Conservation (phyloP, 305 asterid species). For the Rubia balearica region DNA sequence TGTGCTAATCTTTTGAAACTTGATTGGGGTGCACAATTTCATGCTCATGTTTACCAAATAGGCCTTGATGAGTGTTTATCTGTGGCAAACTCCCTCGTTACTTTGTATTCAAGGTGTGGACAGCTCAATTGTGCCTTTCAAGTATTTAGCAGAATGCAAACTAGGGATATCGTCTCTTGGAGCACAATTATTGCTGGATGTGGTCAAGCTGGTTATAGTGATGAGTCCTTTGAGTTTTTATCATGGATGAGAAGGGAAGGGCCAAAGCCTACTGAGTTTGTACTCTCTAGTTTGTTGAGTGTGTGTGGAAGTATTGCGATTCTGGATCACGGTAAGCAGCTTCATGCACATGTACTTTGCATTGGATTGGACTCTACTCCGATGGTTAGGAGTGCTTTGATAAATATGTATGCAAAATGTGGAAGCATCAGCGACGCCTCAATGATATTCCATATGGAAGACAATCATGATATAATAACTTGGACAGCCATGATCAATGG, state of each 20-base stretch:
- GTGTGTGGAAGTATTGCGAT: constrained; percentile 63
- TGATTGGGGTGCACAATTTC: constrained; percentile 71
- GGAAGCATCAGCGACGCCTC: constrained; percentile 65
- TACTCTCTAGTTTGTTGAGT: constrained; percentile 58
- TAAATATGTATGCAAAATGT: constrained; percentile 81
- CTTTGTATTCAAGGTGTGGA: constrained; percentile 73
- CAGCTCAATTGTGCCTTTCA: constrained; percentile 32
- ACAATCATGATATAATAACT: constrained; percentile 50
- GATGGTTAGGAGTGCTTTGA: constrained; percentile 43
- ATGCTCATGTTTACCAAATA: constrained; percentile 44
- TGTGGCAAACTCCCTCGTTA: constrained; percentile 67
- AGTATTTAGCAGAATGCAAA: constrained; percentile 45
- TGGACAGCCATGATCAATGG: constrained; percentile 93
- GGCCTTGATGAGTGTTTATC: constrained; percentile 51
- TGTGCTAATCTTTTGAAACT: constrained; percentile 55
- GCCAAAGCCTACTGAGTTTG: constrained; percentile 68
- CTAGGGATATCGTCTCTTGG: constrained; percentile 71
- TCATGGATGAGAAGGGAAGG: constrained; percentile 67
- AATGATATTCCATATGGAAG: constrained; percentile 28
- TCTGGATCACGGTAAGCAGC: constrained; percentile 74
- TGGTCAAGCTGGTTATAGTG: constrained; percentile 63
- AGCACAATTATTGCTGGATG: constrained; percentile 73
- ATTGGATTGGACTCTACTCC: constrained; percentile 55
- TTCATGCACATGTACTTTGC: constrained; percentile 57
- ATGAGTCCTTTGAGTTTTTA: constrained; percentile 61